Percentiles rank a stretch among this genome's conserved stretches.
Conservation (phyloP, 2,329 filamentous ascomycete species). For the Talaromyces sp. region DNA sequence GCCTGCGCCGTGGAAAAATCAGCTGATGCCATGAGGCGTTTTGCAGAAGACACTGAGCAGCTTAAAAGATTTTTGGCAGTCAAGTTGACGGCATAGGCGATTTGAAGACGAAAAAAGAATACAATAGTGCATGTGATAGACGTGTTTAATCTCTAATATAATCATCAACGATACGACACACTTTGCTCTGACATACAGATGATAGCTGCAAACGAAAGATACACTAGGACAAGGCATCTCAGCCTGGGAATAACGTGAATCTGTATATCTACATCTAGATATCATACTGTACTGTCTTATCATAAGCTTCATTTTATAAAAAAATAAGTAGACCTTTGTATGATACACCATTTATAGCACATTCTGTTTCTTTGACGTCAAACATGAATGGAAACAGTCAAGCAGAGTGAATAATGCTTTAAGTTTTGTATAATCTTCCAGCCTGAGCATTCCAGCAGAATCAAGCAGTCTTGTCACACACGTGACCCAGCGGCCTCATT, state of each 20-base stretch:
- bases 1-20: neutral
- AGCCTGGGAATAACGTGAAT: neutral
- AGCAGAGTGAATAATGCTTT: too few species aligned
- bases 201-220: neutral
- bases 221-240: neutral
- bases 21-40: neutral
- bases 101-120: too few species aligned
- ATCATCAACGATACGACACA: neutral
- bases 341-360: neutral
- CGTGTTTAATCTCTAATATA: too few species aligned
- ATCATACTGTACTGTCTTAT: neutral
- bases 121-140: too few species aligned
- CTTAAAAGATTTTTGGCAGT: neutral
- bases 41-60: neutral
- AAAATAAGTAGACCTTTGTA: neutral
- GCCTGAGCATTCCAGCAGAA: too few species aligned
- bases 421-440: too few species aligned
- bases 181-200: neutral
- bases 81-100: neutral
- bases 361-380: neutral
- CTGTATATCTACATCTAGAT: neutral
- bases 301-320: neutral
- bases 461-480: too few species aligned
- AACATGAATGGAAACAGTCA: too few species aligned
- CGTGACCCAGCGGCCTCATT: too few species aligned